Evolutionary conservation across 1,284 basidiomycete genomes (phyloP), one percentile per base, ranked within the genome.

Genomic region (Ustilago esculenta): DNA sequence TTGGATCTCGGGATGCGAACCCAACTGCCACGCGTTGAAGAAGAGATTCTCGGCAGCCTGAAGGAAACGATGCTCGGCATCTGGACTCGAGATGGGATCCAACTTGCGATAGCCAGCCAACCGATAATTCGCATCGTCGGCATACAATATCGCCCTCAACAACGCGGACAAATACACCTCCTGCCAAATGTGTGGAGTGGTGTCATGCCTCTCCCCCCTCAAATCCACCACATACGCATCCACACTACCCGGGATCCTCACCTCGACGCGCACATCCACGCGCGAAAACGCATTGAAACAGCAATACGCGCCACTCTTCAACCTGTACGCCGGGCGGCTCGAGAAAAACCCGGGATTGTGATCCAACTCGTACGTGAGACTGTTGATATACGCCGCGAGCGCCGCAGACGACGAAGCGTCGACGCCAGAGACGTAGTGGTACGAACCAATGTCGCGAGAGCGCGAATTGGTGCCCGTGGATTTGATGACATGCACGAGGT

Each of bases 221-320:
- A 96, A 83, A 83, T 98, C 96, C 21, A 98, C 89, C 24, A 92
- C 90, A 82, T 97, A 98, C 8, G 95, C 92, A 74, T 91, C 89
- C 2, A 99, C 96, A 21, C 94, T 94, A 36, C 95, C 95, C 0
- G 96, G 96, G 47, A 98, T 98, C 83, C 95, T 95, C 56, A 98
- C 96, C 72, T 98, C 95, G 7, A 99, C 94, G 36, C 95, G 88
- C 21, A 98, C 89, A 78, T 99, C 96, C 33, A 98, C 92, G 18
- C 96, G 86, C 35, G 94, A 95, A 82, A 99, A 98, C 14, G 96
- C 96, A 82, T 99, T 96, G 85, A 97, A 99, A 83, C 94, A 96
- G 61, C 95, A 99, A 82, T 93, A 99, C 44, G 90, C 94, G 5
- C 96, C 96, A 75, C 90, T 91, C 68, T 90, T 87, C 33, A 98